Conservation (phyloP, 2,329 filamentous ascomycete genomes). For the Apiospora aurea region DNA sequence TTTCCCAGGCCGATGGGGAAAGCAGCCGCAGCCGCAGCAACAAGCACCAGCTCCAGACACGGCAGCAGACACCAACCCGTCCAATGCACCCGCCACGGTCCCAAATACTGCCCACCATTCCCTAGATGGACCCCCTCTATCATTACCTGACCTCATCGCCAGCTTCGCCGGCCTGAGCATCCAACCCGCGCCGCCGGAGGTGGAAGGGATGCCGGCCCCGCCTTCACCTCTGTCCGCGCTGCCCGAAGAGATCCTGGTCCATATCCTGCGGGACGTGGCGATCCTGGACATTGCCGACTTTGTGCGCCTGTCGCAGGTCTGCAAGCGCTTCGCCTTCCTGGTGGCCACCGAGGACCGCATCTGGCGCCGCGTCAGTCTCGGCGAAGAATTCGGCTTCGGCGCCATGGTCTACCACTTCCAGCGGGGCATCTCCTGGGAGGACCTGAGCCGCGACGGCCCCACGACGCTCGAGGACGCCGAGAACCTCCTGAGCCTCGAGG, state of each 20-base stretch:
- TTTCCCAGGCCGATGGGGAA: slow-evolving; percentile 69
- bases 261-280: slow-evolving; percentile 78
- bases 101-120: slow-evolving; percentile 64
- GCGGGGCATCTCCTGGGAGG: slow-evolving; percentile 64
- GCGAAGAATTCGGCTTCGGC: slow-evolving; percentile 76
- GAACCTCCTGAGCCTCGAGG: slow-evolving; percentile 45
- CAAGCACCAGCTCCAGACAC: slow-evolving; percentile 24
- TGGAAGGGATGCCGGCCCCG: slow-evolving; percentile 75
- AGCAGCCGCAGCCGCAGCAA: slow-evolving; percentile 50
- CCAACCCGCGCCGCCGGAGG: slow-evolving; percentile 67
- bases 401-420: slow-evolving; percentile 85
- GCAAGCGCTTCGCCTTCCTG: slow-evolving; percentile 86
- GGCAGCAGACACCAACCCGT: slow-evolving; percentile 35
- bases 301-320: slow-evolving; percentile 78
- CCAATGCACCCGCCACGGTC: slow-evolving; percentile 57
- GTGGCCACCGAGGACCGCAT: slow-evolving; percentile 84
- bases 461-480: slow-evolving; percentile 36
- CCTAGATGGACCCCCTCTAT: slow-evolving; percentile 59
- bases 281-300: slow-evolving; percentile 79
- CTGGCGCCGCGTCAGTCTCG: slow-evolving; percentile 81
- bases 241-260: slow-evolving; percentile 84
- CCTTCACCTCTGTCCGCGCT: slow-evolving; percentile 81
- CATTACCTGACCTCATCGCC: slow-evolving; percentile 73
- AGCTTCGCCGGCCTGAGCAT: slow-evolving; percentile 78
- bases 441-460: slow-evolving; percentile 46